Percentiles rank a stretch among this genome's conserved stretches.
phyloP scores from a whole-genome alignment of 2,329 filamentous ascomycete species.

The Penicillium polonicum region DNA sequence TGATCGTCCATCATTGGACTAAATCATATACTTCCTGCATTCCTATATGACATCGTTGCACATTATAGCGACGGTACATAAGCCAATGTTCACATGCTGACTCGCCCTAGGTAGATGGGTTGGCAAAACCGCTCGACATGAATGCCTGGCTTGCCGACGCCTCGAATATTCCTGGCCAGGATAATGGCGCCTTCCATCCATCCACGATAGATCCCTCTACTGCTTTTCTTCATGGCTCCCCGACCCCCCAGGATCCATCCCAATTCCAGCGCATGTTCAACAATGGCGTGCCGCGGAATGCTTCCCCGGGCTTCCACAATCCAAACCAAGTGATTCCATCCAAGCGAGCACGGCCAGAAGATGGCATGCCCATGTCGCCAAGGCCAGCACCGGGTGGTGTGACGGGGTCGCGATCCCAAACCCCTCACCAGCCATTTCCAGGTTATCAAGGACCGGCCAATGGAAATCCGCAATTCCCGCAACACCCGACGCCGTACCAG shows the following conservation, averaged over 20 bases:
- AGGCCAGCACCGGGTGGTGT: conserved; percentile 71
- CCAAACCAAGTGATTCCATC: conserved; percentile 82
- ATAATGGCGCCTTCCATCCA: conserved; percentile 50
- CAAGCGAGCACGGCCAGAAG: conserved; percentile 82
- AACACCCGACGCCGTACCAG: conserved; percentile 69
- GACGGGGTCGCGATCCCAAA: conserved; percentile 85
- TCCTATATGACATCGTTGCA: not conserved
- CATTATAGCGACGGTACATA: conserved; percentile 22
- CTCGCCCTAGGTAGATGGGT: conserved; percentile 44
- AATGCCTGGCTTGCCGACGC: conserved; percentile 53
- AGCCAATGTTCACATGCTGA: conserved; percentile 14
- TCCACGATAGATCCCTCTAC: conserved; percentile 49
- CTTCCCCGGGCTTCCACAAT: conserved; percentile 74
- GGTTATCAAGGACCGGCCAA: conserved; percentile 67
- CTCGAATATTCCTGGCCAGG: conserved; percentile 48
- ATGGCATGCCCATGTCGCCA: conserved; percentile 80
- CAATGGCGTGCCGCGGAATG: conserved; percentile 76
- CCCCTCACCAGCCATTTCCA: conserved; percentile 75
- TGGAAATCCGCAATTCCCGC: conserved; percentile 58
- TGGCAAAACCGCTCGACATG: conserved; percentile 49
- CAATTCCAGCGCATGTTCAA: conserved; percentile 68
- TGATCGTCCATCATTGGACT: conserved; percentile 3
- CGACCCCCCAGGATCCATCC: conserved; percentile 49
- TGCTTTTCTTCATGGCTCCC: conserved; percentile 49
- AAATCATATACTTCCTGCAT: not conserved